phyloP scores from a whole-genome alignment of 2,329 filamentous ascomycete species.

The Nemania diffusa region DNA sequence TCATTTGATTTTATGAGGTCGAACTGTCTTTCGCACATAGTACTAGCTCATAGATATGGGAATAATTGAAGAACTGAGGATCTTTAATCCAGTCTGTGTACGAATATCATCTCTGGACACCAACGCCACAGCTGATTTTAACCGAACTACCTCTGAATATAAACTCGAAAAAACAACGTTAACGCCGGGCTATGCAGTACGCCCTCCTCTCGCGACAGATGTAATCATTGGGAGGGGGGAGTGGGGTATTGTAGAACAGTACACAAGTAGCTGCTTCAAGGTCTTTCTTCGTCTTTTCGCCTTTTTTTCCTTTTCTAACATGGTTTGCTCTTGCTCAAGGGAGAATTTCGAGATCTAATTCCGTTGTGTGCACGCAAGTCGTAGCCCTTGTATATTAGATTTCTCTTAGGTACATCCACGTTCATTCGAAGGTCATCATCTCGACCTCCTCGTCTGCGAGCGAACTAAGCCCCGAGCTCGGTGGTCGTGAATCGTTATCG shows the following conservation, averaged over 20 bases:
- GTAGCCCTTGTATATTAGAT: not conserved
- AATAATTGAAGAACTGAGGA: not conserved
- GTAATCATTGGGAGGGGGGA: not conserved
- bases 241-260: constrained; percentile 17
- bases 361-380: not conserved
- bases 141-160: not conserved
- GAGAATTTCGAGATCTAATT: not conserved
- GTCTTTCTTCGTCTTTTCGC: not conserved
- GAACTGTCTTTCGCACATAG: not conserved
- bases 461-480: constrained; percentile 68
- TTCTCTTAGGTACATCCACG: not conserved
- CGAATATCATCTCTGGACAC: not conserved
- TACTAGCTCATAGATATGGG: not conserved
- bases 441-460: constrained; percentile 59
- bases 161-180: constrained; percentile 1
- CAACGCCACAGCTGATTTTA: constrained; percentile 2
- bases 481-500: constrained; percentile 56
- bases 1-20: not conserved
- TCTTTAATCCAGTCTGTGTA: not conserved
- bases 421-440: constrained; percentile 52
- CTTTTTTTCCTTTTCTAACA: not conserved
- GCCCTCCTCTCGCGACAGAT: not conserved
- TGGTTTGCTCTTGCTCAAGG: not conserved
- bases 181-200: constrained; percentile 29
- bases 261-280: not conserved